Conservation (phyloP, 2,329 filamentous ascomycete genomes). For the Xylaria multiplex region DNA sequence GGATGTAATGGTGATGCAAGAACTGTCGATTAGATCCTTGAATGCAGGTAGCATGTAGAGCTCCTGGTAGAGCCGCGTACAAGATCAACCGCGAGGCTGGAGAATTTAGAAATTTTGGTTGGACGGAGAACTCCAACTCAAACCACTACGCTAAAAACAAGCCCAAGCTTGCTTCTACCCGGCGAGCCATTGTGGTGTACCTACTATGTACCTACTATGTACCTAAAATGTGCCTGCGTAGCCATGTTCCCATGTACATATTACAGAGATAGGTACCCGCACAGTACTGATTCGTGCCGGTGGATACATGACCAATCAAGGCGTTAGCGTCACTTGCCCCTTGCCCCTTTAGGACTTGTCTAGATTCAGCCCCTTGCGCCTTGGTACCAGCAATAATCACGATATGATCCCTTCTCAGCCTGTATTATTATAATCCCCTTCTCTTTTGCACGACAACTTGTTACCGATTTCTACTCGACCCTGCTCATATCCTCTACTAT, state of each 20-base stretch:
- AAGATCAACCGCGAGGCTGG: constrained; percentile 49
- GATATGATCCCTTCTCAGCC: neutral
- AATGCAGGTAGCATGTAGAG: constrained; percentile 35
- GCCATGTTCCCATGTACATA: no score
- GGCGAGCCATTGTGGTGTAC: no score
- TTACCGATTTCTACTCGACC: neutral
- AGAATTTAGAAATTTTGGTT: constrained; percentile 49
- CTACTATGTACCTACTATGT: no score
- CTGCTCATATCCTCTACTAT: constrained; percentile 36
- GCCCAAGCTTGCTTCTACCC: no score
- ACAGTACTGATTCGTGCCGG: constrained; percentile 14
- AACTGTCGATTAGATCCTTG: constrained; percentile 12
- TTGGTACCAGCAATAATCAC: neutral
- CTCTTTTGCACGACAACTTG: neutral
- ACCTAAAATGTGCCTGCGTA: no score
- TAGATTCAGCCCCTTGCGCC: constrained; percentile 9
- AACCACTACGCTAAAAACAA: no score
- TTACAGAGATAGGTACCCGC: no score
- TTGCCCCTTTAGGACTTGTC: constrained; percentile 38
- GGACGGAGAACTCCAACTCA: constrained; percentile 32
- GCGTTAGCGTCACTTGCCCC: constrained; percentile 38
- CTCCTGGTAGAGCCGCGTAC: constrained; percentile 45
- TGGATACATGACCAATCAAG: constrained; percentile 11
- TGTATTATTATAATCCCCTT: neutral
- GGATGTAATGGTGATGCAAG: constrained; percentile 17